Conservation (phyloP, 257 asterid species). For the Lycium ferocissimum region DNA sequence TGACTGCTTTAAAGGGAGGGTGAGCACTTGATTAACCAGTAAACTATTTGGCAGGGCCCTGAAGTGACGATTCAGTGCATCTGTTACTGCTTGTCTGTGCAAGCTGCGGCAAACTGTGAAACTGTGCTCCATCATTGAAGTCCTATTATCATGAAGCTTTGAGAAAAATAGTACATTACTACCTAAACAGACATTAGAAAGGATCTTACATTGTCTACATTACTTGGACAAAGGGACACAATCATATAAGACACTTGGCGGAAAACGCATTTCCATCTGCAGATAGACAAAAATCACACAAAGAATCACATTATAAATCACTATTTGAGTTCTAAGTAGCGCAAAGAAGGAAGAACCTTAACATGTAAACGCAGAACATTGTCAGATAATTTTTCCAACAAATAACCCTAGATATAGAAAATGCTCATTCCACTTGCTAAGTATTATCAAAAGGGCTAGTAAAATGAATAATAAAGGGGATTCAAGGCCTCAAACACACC, state of each 20-base stretch:
- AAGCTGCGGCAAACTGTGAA: background rate
- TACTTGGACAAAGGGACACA: background rate
- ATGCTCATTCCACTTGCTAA: background rate
- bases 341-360: background rate
- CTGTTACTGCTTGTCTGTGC: slow-evolving; percentile 12
- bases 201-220: slow-evolving; percentile 5
- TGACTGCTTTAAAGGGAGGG: slow-evolving; percentile 21
- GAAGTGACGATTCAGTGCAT: background rate
- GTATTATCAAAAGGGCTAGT: too few relatives aligned
- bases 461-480: too few relatives aligned
- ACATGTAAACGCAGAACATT: background rate
- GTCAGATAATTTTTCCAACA: background rate
- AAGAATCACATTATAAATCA: slow-evolving; percentile 10
- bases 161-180: slow-evolving; percentile 16
- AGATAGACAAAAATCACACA: background rate
- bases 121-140: background rate
- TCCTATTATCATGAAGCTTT: background rate
- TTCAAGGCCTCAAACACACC: too few relatives aligned
- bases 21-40: slow-evolving; percentile 12
- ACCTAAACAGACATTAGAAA: slow-evolving; percentile 22
- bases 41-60: slow-evolving; percentile 15
- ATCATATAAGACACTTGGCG: background rate
- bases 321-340: background rate
- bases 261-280: slow-evolving; percentile 25
- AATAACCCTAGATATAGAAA: background rate